Evolutionary conservation across 345 rosid species (phyloP).

Genomic region (Populus tremula): DNA sequence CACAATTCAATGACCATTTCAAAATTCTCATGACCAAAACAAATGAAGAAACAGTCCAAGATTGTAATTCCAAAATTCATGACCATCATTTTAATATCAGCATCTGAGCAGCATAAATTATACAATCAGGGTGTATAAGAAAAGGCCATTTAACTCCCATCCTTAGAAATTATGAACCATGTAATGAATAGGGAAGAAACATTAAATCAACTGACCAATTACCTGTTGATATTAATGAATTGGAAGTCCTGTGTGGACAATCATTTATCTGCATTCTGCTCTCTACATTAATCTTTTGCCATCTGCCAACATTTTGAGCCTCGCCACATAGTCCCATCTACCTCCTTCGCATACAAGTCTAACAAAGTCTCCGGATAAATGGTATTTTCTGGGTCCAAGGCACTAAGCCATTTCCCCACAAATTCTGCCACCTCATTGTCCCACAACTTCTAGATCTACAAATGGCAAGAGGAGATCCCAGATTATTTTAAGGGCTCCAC

Average conservation of each 20-base stretch:
- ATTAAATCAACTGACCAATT: neutral
- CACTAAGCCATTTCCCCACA: neutral
- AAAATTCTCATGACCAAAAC: neutral
- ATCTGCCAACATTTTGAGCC: conserved; percentile 14
- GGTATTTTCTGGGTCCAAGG: conserved; percentile 3
- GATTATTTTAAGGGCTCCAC: conserved; percentile 12
- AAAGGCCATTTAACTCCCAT: neutral
- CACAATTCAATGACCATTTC: neutral
- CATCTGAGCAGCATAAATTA: neutral
- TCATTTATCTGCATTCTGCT: conserved; percentile 3
- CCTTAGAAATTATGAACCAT: neutral
- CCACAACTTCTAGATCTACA: conserved; percentile 3
- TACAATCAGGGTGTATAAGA: neutral
- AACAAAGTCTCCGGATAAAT: conserved; percentile 2
- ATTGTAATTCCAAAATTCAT: neutral
- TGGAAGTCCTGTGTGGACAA: neutral
- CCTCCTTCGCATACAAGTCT: neutral
- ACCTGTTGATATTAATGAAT: neutral
- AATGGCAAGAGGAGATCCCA: conserved; percentile 16
- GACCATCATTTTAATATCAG: neutral
- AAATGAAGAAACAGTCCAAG: neutral
- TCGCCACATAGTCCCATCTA: conserved; percentile 5
- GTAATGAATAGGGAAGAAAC: neutral
- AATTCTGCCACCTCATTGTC: conserved; percentile 5
- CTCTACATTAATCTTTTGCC: neutral